phyloP scores from a whole-genome alignment of 108 stramenopile species.

The Cyclotella choctawhatcheeana region DNA sequence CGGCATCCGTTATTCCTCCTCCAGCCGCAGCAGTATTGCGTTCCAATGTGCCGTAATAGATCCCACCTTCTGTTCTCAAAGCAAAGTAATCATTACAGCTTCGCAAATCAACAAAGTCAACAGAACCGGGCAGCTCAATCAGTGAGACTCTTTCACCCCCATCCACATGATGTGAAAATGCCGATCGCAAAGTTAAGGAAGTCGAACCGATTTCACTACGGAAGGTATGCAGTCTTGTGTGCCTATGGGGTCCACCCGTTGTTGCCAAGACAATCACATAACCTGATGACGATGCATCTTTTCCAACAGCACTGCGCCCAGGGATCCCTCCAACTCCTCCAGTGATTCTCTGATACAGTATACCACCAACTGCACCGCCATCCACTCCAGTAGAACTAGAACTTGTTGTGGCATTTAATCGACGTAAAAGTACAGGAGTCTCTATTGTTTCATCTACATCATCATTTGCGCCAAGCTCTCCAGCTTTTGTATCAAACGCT shows the following conservation, averaged over 20 bases:
- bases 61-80: constrained; percentile 79
- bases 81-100: constrained; percentile 72
- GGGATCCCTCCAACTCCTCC: constrained; percentile 33
- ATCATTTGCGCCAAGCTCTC: constrained; percentile 40
- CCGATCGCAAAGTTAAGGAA: constrained; percentile 36
- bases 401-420: constrained; percentile 33
- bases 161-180: constrained; percentile 25
- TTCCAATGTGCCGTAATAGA: constrained; percentile 86
- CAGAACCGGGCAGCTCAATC: constrained; percentile 82
- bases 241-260: constrained; percentile 72
- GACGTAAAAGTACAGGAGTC: constrained; percentile 34
- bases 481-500: constrained; percentile 47
- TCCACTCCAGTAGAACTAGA: constrained; percentile 6
- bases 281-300: constrained; percentile 27
- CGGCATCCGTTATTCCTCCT: constrained; percentile 73
- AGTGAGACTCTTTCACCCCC: constrained; percentile 38
- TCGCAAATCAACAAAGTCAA: constrained; percentile 73
- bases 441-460: constrained; percentile 43
- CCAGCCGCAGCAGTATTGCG: constrained; percentile 42
- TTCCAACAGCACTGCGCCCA: background rate
- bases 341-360: constrained; percentile 41
- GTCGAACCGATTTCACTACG: constrained; percentile 40
- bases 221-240: constrained; percentile 82
- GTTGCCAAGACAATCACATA: constrained; percentile 69
- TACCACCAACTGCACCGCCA: constrained; percentile 41